Evolutionary conservation across 1,284 basidiomycete genomes (phyloP), one percentile per base, ranked within the genome.

Genomic region (Ceratobasidium sp.): DNA sequence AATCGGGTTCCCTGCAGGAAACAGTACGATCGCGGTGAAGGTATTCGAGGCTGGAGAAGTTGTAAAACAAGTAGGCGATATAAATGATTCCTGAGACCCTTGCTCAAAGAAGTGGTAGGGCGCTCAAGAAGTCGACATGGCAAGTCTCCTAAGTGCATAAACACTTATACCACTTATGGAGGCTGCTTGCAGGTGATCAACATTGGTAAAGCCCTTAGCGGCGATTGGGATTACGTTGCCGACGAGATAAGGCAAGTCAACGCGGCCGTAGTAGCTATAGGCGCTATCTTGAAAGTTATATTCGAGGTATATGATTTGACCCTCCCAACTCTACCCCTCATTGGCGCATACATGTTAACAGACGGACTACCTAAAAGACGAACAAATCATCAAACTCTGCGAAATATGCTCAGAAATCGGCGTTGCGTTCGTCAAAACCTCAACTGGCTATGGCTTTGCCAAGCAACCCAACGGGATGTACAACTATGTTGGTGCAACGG

Each of bases 51-150:
- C 74, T 3, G 30, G 39, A 2, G 69, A 73, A 60, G 72, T 71
- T 8, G 61, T 75, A 5, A 64, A 58, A 16, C 43, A 59, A 43
- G 70, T 71, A 16, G 26, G 58, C 26, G n/a, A n/a, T 4, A 26
- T 28, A 12, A 30, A 41, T 21, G n/a, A n/a, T n/a, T 32, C 28
- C 6, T 36, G 23, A 6, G 28, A 46, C 18, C 36, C n/a, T 50
- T 9, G 3, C 18, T 36, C 1, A 65, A 46, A 23, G 8, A 14
- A n/a, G 14, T 23, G 39, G 3, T 48, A 65, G 34, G 76, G 75
- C 28, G 74, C 72, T n/a, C 60, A 74, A 32, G 76, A 77, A 64
- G 74, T 77, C n/a, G 76, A 77, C 69, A 76, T 76, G 74, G 76
- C 76, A 36, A 36, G 62, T 16, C 23, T 6, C 34, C 4, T 14